These are phyloP conservation scores for Amniculicola lignicola DNA, from an alignment of 495 filamentous ascomycete genomes.

Conservation along the genomic window DNA sequence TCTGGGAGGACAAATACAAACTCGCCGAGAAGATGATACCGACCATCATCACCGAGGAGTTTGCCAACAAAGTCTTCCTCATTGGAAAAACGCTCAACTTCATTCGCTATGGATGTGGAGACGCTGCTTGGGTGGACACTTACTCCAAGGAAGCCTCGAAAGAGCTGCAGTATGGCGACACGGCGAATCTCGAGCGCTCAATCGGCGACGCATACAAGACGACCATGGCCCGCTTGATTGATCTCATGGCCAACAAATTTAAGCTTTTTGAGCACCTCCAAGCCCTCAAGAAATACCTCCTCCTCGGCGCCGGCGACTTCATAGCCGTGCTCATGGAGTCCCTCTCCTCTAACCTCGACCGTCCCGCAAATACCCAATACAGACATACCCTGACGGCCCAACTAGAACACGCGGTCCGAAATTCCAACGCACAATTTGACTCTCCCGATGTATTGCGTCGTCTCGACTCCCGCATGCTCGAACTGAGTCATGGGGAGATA, in stretches of 20 bases:
- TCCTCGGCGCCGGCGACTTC: conserved; percentile 95
- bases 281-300: conserved; percentile 90
- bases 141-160: conserved; percentile 95
- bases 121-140: conserved; percentile 90
- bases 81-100: conserved; percentile 99
- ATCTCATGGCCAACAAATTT: conserved; percentile 91
- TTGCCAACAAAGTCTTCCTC: conserved; percentile 91
- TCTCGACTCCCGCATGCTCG: conserved; percentile 93
- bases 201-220: conserved; percentile 97
- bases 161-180: conserved; percentile 91
- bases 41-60: conserved; percentile 84
- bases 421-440: conserved; percentile 96
- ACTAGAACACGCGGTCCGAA: conserved; percentile 93
- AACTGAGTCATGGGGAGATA: conserved; percentile 92
- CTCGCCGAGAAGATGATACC: conserved; percentile 83
- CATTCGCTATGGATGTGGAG: conserved; percentile 89
- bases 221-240: conserved; percentile 92
- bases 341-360: conserved; percentile 83
- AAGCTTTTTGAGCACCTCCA: conserved; percentile 87
- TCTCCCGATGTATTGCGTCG: conserved; percentile 86
- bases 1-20: conserved; percentile 98
- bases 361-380: conserved; percentile 92
- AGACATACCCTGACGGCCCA: conserved; percentile 95
- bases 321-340: conserved; percentile 98
- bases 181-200: conserved; percentile 80